Conservation (phyloP, 2,329 filamentous ascomycete genomes). For the Cladosporium colombiae region DNA sequence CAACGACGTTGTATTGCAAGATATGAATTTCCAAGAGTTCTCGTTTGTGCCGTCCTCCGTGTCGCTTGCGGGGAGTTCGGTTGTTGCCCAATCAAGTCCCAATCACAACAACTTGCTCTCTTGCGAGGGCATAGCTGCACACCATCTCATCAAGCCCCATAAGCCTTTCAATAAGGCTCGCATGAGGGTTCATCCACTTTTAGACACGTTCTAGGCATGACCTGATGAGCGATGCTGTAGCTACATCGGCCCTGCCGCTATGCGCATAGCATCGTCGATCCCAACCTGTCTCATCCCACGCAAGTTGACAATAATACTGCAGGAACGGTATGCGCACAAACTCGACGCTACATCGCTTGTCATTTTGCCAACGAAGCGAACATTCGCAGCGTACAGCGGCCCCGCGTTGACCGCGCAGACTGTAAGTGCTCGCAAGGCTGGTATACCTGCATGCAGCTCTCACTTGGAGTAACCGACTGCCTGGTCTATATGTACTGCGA, state of each 20-base stretch:
- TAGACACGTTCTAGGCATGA: neutral
- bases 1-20: neutral
- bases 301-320: neutral
- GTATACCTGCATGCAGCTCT: neutral
- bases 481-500: neutral
- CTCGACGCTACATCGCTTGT: slow-evolving; percentile 1
- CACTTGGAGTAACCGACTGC: neutral
- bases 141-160: neutral
- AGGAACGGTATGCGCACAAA: neutral
- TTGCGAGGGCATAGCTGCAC: neutral
- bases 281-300: neutral
- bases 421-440: neutral
- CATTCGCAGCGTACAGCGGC: neutral
- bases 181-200: neutral
- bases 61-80: neutral
- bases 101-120: neutral
- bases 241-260: neutral
- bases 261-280: neutral
- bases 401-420: slow-evolving; percentile 7
- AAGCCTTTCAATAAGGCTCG: slow-evolving; percentile 8
- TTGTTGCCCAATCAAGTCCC: neutral
- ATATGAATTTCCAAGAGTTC: neutral
- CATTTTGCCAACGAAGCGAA: neutral
- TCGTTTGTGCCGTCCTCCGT: neutral
- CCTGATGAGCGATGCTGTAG: neutral